Evolutionary conservation across 2,329 filamentous ascomycete genomes (phyloP), one percentile per base, ranked within the genome.

Genomic region (Geoglossum cookeanum): DNA sequence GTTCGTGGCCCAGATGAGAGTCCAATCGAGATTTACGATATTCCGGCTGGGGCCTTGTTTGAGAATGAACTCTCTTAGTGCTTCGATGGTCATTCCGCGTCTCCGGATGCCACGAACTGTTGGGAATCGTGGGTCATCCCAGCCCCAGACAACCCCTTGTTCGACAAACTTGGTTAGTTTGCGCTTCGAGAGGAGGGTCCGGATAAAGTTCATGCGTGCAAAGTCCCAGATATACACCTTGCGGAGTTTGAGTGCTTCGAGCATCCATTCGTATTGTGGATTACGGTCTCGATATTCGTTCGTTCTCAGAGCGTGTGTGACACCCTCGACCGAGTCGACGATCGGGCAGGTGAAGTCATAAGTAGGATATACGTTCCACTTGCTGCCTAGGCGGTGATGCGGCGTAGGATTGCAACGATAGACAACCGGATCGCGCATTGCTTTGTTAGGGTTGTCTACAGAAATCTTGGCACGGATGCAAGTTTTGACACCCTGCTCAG

Each of bases 401-500:
- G 74, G 69, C 54, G 76, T 67, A 4, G 79, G 75, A 66, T 94
- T 95, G 79, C 89, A 96, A 63, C 92, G 84, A 77, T 96, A 97
- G 69, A 98, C 94, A 70, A 97, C 90, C 11, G 92, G 92, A 69
- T 98, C 92, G 62, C 92, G 80, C 79, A 97, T 83, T 56, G 92
- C 88, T 72, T 94, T 94, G 76, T 98, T 97, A 62, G 85, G 85
- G 72, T 92, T 85, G 69, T 94, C 87, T 63, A 86, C 80, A 1
- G 87, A 91, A 64, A 97, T 87, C 76, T 94, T 96, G 59, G 92
- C 92, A 60, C 92, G 85, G 63, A 98, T 94, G 72, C 88, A 96
- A 81, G 91, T 90, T 66, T 78, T 81, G 54, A 81, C 72, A 59
- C 92, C 92, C 69, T 90, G 83, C 54, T 84, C 79, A 2, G 81